Evolutionary conservation across 1,284 basidiomycete species (phyloP).

Genomic region (Cutaneotrichosporon cavernicola): DNA sequence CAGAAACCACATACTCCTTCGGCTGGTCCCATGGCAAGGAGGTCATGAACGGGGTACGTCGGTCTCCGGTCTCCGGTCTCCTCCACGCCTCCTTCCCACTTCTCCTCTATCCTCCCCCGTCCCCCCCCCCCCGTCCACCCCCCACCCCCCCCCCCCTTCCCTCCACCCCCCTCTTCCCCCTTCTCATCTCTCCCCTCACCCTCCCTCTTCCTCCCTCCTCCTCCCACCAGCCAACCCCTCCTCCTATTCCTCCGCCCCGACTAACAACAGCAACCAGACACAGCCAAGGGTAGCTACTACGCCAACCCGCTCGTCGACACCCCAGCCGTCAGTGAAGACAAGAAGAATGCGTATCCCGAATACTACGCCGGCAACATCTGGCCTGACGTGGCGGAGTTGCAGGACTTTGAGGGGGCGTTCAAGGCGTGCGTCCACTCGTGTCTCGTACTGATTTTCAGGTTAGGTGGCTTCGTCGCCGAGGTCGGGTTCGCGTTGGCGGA

Average conservation of each 20-base stretch:
- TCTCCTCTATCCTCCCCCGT: too few species aligned
- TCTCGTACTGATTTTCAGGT: constrained; percentile 26
- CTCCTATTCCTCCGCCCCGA: not conserved
- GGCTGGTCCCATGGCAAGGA: constrained; percentile 96
- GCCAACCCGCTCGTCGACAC: constrained; percentile 75
- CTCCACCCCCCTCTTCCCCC: too few species aligned
- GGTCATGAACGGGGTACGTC: constrained; percentile 83
- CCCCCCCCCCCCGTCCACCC: too few species aligned
- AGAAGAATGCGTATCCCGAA: constrained; percentile 65
- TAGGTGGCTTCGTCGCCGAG: constrained; percentile 68
- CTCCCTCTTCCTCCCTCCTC: too few species aligned
- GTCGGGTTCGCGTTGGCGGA: constrained; percentile 74
- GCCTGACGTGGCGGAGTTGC: constrained; percentile 65
- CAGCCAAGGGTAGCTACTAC: constrained; percentile 86
- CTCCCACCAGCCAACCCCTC: too few species aligned
- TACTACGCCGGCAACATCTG: constrained; percentile 56
- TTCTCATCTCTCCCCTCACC: too few species aligned
- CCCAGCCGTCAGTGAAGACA: constrained; percentile 61
- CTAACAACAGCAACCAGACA: constrained; percentile 57
- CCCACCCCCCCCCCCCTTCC: too few species aligned
- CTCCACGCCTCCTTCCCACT: too few species aligned
- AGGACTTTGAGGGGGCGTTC: constrained; percentile 79
- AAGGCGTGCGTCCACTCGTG: constrained; percentile 62
- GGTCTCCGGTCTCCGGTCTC: too few species aligned
- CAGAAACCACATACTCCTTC: constrained; percentile 57